Evolutionary conservation across 345 rosid genomes (phyloP).

Genomic region (Carallia pectinifolia): DNA sequence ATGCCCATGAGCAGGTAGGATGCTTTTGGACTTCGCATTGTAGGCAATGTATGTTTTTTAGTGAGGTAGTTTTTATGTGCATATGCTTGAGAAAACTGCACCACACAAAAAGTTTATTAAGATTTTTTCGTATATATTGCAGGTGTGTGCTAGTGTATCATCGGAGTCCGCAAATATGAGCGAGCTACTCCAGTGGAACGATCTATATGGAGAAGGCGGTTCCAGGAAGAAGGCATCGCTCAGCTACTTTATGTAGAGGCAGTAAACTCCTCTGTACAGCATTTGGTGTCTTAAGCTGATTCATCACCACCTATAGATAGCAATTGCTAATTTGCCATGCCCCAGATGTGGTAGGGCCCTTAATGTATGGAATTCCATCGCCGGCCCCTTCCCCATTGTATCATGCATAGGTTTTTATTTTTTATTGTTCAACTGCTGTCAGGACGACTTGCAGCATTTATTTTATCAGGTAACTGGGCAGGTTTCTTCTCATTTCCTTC

Average conservation of each 20-base stretch:
- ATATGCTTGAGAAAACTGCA: not conserved
- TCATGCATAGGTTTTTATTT: conserved; percentile 28
- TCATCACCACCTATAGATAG: conserved; percentile 22
- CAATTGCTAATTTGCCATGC: not conserved
- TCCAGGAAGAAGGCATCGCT: conserved; percentile 83
- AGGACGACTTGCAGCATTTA: not conserved
- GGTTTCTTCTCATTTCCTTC: not conserved
- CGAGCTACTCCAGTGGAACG: conserved; percentile 95
- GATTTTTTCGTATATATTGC: not conserved
- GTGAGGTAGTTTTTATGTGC: not conserved
- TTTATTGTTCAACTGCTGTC: not conserved
- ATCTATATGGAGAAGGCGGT: conserved; percentile 96
- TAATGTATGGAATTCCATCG: conserved; percentile 27
- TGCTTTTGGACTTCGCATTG: not conserved
- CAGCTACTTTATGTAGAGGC: conserved; percentile 93
- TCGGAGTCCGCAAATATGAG: conserved; percentile 89
- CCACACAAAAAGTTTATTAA: not conserved
- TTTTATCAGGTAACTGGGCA: not conserved
- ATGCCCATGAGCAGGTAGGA: conserved; percentile 92
- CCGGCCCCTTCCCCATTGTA: conserved; percentile 33
- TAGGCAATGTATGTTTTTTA: not conserved
- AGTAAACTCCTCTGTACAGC: conserved; percentile 11
- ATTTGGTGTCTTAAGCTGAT: conserved; percentile 26
- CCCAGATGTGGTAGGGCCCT: conserved; percentile 20
- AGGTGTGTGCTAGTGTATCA: conserved; percentile 98